Percentiles rank a stretch among this genome's conserved stretches.
Evolutionary conservation across 257 asterid genomes (phyloP).

Genomic region (Solanum ossicruentum): DNA sequence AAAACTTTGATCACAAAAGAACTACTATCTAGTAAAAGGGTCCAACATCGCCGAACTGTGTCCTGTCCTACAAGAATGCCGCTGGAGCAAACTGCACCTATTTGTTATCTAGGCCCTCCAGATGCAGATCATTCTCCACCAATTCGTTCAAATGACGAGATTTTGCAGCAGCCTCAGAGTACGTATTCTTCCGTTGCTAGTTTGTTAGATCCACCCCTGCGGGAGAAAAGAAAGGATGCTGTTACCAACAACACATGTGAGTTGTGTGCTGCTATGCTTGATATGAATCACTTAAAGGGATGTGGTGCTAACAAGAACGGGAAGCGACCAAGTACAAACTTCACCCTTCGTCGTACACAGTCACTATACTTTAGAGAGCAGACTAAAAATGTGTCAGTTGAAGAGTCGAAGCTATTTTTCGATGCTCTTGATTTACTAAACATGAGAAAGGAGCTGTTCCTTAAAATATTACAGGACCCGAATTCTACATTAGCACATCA

Average conservation of each 20-base stretch:
- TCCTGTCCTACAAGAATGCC: conserved; percentile 31
- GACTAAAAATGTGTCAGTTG: conserved; percentile 24
- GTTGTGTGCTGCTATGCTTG: conserved; percentile 15
- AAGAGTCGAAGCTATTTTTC: conserved; percentile 61
- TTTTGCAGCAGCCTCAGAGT: neutral
- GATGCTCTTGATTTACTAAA: conserved; percentile 66
- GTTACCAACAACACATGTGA: conserved; percentile 4
- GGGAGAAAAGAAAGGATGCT: neutral
- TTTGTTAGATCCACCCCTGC: conserved; percentile 10
- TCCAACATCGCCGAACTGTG: conserved; percentile 46
- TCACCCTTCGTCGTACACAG: conserved; percentile 36
- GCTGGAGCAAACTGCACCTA: neutral
- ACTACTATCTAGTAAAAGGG: conserved; percentile 28
- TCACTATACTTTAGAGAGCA: conserved; percentile 37
- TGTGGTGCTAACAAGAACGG: conserved; percentile 18
- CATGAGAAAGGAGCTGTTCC: conserved; percentile 63
- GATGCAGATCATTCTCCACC: neutral
- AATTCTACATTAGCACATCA: conserved; percentile 30
- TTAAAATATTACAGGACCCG: conserved; percentile 61
- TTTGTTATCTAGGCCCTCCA: conserved; percentile 4
- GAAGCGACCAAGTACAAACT: conserved; percentile 27
- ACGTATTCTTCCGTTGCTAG: conserved; percentile 5
- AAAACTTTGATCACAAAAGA: conserved; percentile 52
- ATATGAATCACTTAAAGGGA: conserved; percentile 32
- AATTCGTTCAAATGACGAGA: neutral